Base-by-base conservation (phyloP, 805 yeast genomes). In the Cyberlindnera bimundalis region DNA sequence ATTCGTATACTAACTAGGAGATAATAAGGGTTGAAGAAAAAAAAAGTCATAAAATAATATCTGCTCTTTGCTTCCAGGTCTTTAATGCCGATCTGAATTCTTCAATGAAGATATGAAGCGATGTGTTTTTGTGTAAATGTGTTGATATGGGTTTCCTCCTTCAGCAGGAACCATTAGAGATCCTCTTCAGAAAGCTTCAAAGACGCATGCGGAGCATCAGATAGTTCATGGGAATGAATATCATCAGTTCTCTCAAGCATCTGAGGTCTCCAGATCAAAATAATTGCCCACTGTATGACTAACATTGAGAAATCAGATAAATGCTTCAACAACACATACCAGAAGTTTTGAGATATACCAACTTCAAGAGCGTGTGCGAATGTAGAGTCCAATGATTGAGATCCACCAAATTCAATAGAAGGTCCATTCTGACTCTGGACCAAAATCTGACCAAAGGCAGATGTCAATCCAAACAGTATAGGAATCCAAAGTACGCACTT, bases 211-310 rank as follows among this genome's bases (percentile, higher is more conserved):
- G 44, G 39, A 12, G 27, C 21, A 25, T 41, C 48, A 6, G 41
- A 37, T 15, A 41, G 39, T 13, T 45, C 42, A 29, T 41, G 30
- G 9, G 41, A 37, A 29, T 46, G 42, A 29, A 46, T 36, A 31
- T 40, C 38, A 30, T 43, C 47, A 5, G 47, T 35, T 38, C 45
- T 37, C 40, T 43, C 45, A 18, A 46, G 37, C 43, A 40, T 25
- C 12, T 35, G 37, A 6, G 45, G 50, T 27, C 23, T 38, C 50
- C 50, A 46, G 12, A 43, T 40, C 15, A 24, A 10, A 17, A 43
- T 37, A 25, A 43, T 29, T 3, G 47, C 39, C 47, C 47, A 46
- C n/a, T 37, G 43, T 3, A 46, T 38, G 13, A 33, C 15, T 15
- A 46, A 20, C 36, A 43, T 38, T 9, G 50, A 43, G 38, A 46